Percentiles rank a stretch among this genome's conserved stretches.
Evolutionary conservation across 2,329 filamentous ascomycete species (phyloP).

Genomic region (Leptodontidium sp.): DNA sequence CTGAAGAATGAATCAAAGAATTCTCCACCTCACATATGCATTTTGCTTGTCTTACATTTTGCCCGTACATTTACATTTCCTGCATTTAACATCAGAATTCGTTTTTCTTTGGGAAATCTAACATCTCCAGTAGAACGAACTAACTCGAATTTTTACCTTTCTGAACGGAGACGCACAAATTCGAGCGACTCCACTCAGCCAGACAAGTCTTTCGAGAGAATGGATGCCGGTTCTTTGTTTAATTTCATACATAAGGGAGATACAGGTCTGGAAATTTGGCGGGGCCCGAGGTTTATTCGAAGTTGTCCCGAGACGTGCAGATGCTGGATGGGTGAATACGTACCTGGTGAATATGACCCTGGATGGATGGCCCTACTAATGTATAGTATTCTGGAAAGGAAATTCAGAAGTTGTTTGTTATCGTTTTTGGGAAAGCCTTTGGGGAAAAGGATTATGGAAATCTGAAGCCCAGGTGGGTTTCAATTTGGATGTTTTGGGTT

Average conservation of each 20-base stretch:
- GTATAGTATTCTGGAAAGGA: background rate
- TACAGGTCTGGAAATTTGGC: background rate
- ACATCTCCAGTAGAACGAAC: too few relatives aligned
- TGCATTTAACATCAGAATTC: too few relatives aligned
- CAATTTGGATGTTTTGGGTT: too few relatives aligned
- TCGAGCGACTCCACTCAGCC: background rate
- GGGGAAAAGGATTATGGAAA: too few relatives aligned
- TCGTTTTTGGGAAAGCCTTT: too few relatives aligned
- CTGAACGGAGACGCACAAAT: too few relatives aligned
- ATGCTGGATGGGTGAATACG: background rate
- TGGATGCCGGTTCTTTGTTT: background rate
- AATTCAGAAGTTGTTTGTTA: background rate
- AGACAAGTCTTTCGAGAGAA: background rate
- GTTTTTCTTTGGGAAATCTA: too few relatives aligned
- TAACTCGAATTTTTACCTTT: too few relatives aligned
- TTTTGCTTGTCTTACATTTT: too few relatives aligned
- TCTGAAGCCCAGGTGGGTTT: too few relatives aligned
- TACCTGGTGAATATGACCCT: too few relatives aligned
- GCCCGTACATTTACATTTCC: background rate
- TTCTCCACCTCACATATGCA: background rate
- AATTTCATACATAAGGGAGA: background rate
- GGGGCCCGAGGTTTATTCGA: background rate
- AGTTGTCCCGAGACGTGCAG: background rate
- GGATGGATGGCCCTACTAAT: background rate
- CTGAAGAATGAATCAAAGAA: background rate